A percentile compares a stretch with the other conserved stretches of the same genome.
Conservation (phyloP, 495 filamentous ascomycete genomes). For the Collariella sp. region DNA sequence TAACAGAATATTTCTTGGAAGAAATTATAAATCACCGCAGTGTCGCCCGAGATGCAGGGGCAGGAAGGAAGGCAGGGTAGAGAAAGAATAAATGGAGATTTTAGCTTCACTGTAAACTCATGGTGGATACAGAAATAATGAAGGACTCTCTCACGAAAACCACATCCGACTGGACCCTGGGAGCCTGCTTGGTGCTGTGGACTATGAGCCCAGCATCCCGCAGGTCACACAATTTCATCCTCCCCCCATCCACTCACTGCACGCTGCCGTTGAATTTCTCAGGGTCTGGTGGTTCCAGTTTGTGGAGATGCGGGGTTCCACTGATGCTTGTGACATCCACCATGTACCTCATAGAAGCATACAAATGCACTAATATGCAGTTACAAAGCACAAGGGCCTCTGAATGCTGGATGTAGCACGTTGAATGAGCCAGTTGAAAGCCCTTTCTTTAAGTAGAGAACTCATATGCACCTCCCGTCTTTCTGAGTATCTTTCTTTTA, state of each 20-base stretch:
- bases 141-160: not conserved
- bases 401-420: no score
- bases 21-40: not conserved
- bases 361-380: no score
- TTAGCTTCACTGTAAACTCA: not conserved
- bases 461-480: no score
- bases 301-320: slow-evolving; percentile 5
- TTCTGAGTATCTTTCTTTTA: no score
- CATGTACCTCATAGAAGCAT: not conserved
- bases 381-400: no score
- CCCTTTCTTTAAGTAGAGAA: no score
- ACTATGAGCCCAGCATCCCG: not conserved
- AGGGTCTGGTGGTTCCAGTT: not conserved
- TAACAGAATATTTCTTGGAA: not conserved
- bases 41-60: not conserved
- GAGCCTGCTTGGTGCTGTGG: not conserved
- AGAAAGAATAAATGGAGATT: not conserved
- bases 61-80: not conserved
- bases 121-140: not conserved
- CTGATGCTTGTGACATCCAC: not conserved
- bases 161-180: not conserved
- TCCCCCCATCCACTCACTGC: not conserved
- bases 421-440: no score
- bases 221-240: slow-evolving; percentile 5
- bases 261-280: slow-evolving; percentile 2